A percentile compares a stretch with the other conserved stretches of the same genome.
Conservation (phyloP, 441 rosid species). For the Adansonia rubrostipa region DNA sequence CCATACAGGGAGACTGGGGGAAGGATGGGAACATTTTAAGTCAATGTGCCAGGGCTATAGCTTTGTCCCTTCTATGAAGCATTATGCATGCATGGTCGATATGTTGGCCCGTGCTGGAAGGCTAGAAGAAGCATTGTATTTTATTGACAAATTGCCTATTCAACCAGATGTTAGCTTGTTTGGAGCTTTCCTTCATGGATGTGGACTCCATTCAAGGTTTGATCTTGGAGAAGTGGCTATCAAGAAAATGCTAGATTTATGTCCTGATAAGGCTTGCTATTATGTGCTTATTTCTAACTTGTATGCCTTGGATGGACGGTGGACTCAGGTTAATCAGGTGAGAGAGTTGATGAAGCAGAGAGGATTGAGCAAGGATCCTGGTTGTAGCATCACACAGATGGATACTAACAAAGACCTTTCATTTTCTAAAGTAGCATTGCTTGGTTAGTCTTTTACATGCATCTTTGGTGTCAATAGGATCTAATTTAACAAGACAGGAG, state of each 20-base stretch:
- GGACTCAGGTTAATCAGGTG: constrained; percentile 66
- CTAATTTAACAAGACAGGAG: not conserved
- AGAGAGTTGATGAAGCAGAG: constrained; percentile 70
- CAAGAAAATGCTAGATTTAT: constrained; percentile 59
- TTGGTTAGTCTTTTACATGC: constrained; percentile 31
- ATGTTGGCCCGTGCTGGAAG: constrained; percentile 67
- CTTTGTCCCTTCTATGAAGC: constrained; percentile 57
- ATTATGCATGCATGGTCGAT: constrained; percentile 65
- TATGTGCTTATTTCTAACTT: constrained; percentile 75
- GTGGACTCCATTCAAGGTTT: constrained; percentile 77
- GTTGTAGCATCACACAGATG: constrained; percentile 56
- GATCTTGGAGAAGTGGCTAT: constrained; percentile 78
- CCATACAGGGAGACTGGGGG: constrained; percentile 60
- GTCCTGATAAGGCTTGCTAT: constrained; percentile 74
- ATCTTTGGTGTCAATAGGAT: not conserved
- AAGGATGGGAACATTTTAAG: constrained; percentile 59
- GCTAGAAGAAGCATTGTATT: constrained; percentile 62
- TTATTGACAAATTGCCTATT: constrained; percentile 59
- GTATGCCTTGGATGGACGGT: constrained; percentile 81
- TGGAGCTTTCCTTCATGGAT: constrained; percentile 81
- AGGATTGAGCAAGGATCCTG: constrained; percentile 62
- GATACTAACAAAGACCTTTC: constrained; percentile 34
- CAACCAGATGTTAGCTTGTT: constrained; percentile 52
- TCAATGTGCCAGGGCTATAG: constrained; percentile 57
- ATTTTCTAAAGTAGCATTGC: constrained; percentile 33